Evolutionary conservation across 2,329 filamentous ascomycete species (phyloP).

Genomic region (Geosmithia flava): DNA sequence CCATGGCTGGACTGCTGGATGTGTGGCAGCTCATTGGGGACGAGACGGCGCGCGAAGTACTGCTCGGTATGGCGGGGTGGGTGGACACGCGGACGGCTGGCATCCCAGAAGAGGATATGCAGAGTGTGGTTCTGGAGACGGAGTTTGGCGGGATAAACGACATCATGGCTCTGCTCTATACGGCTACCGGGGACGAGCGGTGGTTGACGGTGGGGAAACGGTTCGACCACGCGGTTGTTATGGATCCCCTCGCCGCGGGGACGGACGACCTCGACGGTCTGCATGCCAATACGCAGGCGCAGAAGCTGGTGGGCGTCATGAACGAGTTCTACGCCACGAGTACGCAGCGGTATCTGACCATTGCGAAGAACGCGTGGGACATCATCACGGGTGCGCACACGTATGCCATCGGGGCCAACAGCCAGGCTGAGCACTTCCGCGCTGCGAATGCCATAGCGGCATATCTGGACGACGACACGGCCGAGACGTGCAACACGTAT

Average conservation of each 20-base stretch:
- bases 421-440: constrained; percentile 38
- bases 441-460: constrained; percentile 29
- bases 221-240: constrained; percentile 35
- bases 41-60: constrained; percentile 25
- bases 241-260: constrained; percentile 31
- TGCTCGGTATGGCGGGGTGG: constrained; percentile 32
- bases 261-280: constrained; percentile 31
- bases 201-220: constrained; percentile 34
- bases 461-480: constrained; percentile 30
- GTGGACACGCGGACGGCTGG: constrained; percentile 31
- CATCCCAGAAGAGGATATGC: constrained; percentile 31
- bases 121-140: constrained; percentile 27
- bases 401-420: constrained; percentile 42
- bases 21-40: constrained; percentile 32
- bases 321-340: constrained; percentile 36
- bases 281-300: constrained; percentile 40
- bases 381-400: constrained; percentile 31
- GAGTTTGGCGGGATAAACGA: constrained; percentile 44
- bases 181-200: constrained; percentile 27
- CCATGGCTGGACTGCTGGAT: constrained; percentile 36
- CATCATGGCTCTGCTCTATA: constrained; percentile 32
- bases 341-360: constrained; percentile 27
- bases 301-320: constrained; percentile 39
- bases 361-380: constrained; percentile 36
- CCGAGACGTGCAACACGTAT: constrained; percentile 40